These are phyloP conservation scores for Chalara sp. DNA, from an alignment of 2,329 filamentous ascomycete species.

Conservation along the genomic window DNA sequence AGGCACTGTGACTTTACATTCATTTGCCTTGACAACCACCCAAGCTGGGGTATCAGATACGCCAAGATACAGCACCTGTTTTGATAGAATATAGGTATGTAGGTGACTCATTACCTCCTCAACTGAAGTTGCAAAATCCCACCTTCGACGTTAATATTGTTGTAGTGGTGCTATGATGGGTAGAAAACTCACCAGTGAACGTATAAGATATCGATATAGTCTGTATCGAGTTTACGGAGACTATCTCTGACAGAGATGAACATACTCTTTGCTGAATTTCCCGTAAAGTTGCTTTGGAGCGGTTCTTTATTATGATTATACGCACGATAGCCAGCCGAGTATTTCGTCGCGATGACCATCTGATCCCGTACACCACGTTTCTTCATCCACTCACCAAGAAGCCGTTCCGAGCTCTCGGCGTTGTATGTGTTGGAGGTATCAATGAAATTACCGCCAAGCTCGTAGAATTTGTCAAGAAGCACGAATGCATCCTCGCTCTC, in stretches of 20 bases:
- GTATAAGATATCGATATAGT: slow-evolving; percentile 56
- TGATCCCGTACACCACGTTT: neutral
- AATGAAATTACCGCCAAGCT: slow-evolving; percentile 57
- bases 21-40: neutral
- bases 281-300: slow-evolving; percentile 5
- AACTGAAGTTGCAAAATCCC: neutral
- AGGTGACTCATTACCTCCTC: neutral
- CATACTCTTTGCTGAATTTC: slow-evolving; percentile 10
- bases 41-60: neutral
- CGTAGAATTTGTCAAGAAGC: slow-evolving; percentile 44
- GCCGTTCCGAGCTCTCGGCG: slow-evolving; percentile 45
- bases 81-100: neutral
- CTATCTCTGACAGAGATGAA: slow-evolving; percentile 1
- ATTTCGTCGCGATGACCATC: slow-evolving; percentile 1
- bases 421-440: slow-evolving; percentile 49
- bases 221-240: slow-evolving; percentile 52
- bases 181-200: neutral
- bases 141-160: neutral
- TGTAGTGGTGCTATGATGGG: neutral
- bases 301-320: neutral
- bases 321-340: slow-evolving; percentile 4
- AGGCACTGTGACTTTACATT: neutral
- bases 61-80: neutral
- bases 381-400: slow-evolving; percentile 42
- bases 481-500: neutral